phyloP scores from a whole-genome alignment of 208 protist genomes.

The Chromosphaera perkinsii region DNA sequence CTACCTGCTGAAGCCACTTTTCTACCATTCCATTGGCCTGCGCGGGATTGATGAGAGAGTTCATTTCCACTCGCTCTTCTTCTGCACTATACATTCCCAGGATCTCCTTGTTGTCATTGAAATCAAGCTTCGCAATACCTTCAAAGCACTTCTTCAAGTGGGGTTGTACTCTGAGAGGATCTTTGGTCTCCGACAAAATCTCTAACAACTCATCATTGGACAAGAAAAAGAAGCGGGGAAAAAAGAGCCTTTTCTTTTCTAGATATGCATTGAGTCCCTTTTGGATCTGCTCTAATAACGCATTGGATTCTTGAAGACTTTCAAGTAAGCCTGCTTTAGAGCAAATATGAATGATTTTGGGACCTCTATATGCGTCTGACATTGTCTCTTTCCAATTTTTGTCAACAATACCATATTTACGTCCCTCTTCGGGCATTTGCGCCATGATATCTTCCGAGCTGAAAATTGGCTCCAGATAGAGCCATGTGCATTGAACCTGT shows the following conservation, averaged over 20 bases:
- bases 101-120: constrained; percentile 61
- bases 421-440: no score
- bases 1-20: constrained; percentile 83
- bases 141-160: constrained; percentile 92
- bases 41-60: constrained; percentile 67
- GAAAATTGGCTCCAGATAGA: no score
- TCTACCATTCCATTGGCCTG: constrained; percentile 81
- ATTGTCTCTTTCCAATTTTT: no score
- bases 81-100: constrained; percentile 79
- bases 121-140: constrained; percentile 75
- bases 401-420: no score
- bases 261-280: constrained; percentile 93
- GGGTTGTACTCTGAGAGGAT: constrained; percentile 86
- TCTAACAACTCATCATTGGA: constrained; percentile 95
- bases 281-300: no score
- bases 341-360: no score
- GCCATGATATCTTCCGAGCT: no score
- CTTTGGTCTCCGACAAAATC: constrained; percentile 90
- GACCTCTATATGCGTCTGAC: no score
- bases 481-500: no score
- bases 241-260: constrained; percentile 86
- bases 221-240: constrained; percentile 94
- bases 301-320: no score
- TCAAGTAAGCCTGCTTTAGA: no score
- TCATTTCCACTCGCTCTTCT: constrained; percentile 68